Percentiles rank a stretch among this genome's conserved stretches.
Conservation (phyloP, 83 land plant species). For the Isoetes engelmannii region DNA sequence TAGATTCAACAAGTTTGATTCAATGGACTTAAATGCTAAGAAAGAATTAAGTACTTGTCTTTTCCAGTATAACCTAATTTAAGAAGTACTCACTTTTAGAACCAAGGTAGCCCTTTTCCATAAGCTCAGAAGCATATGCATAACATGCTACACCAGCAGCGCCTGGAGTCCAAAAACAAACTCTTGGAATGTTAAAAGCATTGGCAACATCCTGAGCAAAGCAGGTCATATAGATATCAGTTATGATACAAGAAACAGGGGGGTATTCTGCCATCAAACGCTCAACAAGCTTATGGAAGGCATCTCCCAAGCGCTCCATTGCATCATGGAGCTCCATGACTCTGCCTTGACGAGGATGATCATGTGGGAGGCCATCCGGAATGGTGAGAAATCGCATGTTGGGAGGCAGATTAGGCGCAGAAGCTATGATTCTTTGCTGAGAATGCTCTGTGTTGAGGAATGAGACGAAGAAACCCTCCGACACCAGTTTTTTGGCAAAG, state of each 20-base stretch:
- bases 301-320: background rate
- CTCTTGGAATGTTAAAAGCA: background rate
- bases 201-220: slow-evolving; percentile 5
- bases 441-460: background rate
- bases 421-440: background rate
- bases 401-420: background rate
- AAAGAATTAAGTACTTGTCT: background rate
- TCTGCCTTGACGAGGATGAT: background rate
- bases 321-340: background rate
- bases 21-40: background rate
- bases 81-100: background rate
- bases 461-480: background rate
- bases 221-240: background rate
- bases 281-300: background rate
- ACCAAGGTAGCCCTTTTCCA: background rate
- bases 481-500: background rate
- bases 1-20: background rate
- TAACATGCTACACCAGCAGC: background rate
- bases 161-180: background rate
- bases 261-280: background rate
- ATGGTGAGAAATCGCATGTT: background rate
- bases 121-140: background rate
- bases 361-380: background rate
- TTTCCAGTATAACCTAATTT: background rate
- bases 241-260: background rate